Evolutionary conservation across 805 yeast genomes (phyloP).

Genomic region (Saccharomycopsis olivae): DNA sequence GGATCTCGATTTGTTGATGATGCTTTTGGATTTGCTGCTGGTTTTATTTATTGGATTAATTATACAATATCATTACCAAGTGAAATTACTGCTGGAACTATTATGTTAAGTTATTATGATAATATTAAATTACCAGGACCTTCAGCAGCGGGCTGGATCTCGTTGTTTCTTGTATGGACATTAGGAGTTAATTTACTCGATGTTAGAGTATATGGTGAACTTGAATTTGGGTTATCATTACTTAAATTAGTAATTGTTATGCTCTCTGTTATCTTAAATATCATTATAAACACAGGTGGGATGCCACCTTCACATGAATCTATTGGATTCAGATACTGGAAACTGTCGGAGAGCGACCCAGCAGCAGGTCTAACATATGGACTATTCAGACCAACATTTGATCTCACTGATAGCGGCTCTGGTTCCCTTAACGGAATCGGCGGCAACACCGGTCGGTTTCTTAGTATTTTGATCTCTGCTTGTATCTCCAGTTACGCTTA

Average conservation of each 20-base stretch:
- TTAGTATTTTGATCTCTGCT: slow-evolving; percentile 50
- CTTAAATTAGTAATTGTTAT: slow-evolving; percentile 43
- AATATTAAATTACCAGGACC: slow-evolving; percentile 39
- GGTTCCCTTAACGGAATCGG: slow-evolving; percentile 47
- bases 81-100: slow-evolving; percentile 71
- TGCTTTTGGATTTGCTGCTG: slow-evolving; percentile 65
- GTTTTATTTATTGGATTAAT: slow-evolving; percentile 65
- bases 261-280: slow-evolving; percentile 45
- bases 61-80: slow-evolving; percentile 67
- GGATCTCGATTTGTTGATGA: slow-evolving; percentile 69
- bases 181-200: slow-evolving; percentile 49
- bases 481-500: slow-evolving; percentile 64
- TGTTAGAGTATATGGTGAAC: slow-evolving; percentile 64
- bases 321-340: slow-evolving; percentile 71
- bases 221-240: slow-evolving; percentile 54
- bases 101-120: slow-evolving; percentile 62
- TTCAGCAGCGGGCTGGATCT: slow-evolving; percentile 60
- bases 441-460: slow-evolving; percentile 49
- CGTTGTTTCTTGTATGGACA: slow-evolving; percentile 46
- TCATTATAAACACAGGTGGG: slow-evolving; percentile 53
- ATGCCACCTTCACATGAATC: slow-evolving; percentile 33
- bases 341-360: slow-evolving; percentile 32
- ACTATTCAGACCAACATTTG: slow-evolving; percentile 64
- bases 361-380: slow-evolving; percentile 49
- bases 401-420: slow-evolving; percentile 48